A percentile compares a stretch with the other conserved stretches of the same genome.
phyloP scores from a whole-genome alignment of 371 early-diverging fungal species.

The Apophysomyces sp. region DNA sequence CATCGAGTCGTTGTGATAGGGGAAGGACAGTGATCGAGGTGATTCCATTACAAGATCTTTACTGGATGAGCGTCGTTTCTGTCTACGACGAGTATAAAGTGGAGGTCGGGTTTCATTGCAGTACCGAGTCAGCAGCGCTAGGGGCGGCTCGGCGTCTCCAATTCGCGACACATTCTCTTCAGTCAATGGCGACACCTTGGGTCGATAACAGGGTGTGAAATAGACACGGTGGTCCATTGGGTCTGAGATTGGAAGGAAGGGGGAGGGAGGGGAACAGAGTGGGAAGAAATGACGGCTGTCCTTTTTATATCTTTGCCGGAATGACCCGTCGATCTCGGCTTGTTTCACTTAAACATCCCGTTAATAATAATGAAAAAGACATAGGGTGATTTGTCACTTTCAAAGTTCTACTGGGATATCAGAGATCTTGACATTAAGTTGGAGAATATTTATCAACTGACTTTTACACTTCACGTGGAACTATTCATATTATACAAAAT shows the following conservation, averaged over 20 bases:
- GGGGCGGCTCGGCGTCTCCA: background rate
- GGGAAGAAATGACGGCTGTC: background rate
- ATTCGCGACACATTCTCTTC: slow-evolving; percentile 3
- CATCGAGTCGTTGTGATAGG: slow-evolving; percentile 43
- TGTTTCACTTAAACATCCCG: background rate
- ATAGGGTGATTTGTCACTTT: background rate
- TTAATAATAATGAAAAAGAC: background rate
- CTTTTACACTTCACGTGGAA: background rate
- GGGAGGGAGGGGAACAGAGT: background rate
- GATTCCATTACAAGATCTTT: slow-evolving; percentile 23
- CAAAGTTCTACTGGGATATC: background rate
- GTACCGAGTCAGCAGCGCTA: background rate
- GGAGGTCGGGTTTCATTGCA: background rate
- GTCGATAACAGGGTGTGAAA: background rate
- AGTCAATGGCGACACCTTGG: background rate
- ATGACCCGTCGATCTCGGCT: slow-evolving; percentile 1
- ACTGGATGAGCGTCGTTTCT: background rate
- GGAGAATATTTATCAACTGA: background rate
- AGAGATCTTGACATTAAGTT: background rate
- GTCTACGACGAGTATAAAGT: background rate
- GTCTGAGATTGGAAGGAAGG: background rate
- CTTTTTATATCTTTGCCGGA: background rate
- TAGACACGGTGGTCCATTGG: background rate
- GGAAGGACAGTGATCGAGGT: slow-evolving; percentile 32
- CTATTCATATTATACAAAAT: background rate